A percentile compares a stretch with the other conserved stretches of the same genome.
Conservation (phyloP, 768 basidiomycete genomes). For the Kwoniella sp. region DNA sequence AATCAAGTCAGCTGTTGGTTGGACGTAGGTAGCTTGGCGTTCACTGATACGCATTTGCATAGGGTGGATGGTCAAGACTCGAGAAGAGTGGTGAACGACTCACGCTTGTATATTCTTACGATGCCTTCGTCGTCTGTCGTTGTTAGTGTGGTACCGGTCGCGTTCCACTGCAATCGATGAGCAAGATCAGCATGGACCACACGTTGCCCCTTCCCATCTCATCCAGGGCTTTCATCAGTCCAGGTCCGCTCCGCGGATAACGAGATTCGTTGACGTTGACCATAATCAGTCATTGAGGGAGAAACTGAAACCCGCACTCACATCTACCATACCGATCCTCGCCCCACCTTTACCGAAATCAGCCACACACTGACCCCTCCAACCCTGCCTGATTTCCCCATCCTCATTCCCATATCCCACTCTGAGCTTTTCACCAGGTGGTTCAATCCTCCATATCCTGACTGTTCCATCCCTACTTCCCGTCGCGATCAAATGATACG, state of each 20-base stretch:
- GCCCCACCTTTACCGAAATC: conserved; percentile 66
- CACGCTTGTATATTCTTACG: conserved; percentile 70
- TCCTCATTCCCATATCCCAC: conserved; percentile 45
- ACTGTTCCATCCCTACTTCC: conserved; percentile 85
- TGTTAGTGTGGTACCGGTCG: conserved; percentile 61
- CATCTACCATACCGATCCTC: conserved; percentile 81
- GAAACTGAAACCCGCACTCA: conserved; percentile 61
- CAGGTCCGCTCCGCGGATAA: too few relatives aligned
- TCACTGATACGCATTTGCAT: too few relatives aligned
- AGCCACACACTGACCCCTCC: conserved; percentile 75
- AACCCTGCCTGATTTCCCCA: conserved; percentile 56
- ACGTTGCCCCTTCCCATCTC: too few relatives aligned
- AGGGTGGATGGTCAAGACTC: too few relatives aligned
- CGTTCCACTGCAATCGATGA: conserved; percentile 47
- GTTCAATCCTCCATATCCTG: conserved; percentile 81
- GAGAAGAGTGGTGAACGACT: conserved; percentile 12
- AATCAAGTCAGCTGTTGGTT: too few relatives aligned
- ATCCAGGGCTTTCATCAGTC: too few relatives aligned
- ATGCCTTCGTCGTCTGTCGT: conserved; percentile 64
- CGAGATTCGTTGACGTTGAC: too few relatives aligned
- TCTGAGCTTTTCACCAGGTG: conserved; percentile 54
- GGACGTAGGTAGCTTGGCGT: too few relatives aligned
- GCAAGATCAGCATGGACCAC: too few relatives aligned
- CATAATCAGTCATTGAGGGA: too few relatives aligned
- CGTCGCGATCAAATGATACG: conserved; percentile 90